Evolutionary conservation across 164 flowering plant genomes (phyloP), one percentile per base, ranked within the genome.

Genomic region (Chimonanthus praecox): DNA sequence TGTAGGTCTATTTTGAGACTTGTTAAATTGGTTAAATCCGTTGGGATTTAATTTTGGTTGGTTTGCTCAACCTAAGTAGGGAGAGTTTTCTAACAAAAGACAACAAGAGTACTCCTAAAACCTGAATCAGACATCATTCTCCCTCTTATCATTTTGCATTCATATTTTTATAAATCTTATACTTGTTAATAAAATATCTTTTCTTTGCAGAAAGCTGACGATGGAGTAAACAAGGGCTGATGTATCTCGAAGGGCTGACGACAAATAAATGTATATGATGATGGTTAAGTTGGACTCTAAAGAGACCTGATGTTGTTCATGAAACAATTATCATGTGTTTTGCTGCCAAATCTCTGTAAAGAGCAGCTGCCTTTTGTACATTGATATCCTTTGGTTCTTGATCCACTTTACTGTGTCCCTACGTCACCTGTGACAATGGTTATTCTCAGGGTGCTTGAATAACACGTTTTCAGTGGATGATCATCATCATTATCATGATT

Each of bases 201-300:
- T 9, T n/a, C 33, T 44, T 58, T 20, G 3, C 72, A 70, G 72
- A 70, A 70, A 46, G 20, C 64, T 58, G 72, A 44, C 21, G 72
- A 58, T 15, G 64, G 33, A 54, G 71, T 50, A 3, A 63, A 58
- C 47, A 70, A 70, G 58, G 72, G 72, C 20, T 70, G 62, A 70
- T 70, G 20, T 33, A 44, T 4, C 15, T 20, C 16, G 18, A 54
- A 60, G 46, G 47, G 58, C 6, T n/a, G 51, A 51, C 43, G n/a
- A 20, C 10, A 43, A 70, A 49, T 18, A 70, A 54, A 6, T 70
- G 64, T 45, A 58, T 18, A 70, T 49, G 64, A 33, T 51, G 47
- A 54, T 43, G 9, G n/a, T 5, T 43, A 15, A 18, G 33, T 33
- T 33, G 5, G 6, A 13, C 7, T 45, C 6, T 66, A 16, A 8